Percentiles rank a stretch among this genome's conserved stretches.
phyloP scores from a whole-genome alignment of 1,284 basidiomycete genomes.

The Cerrena zonata region DNA sequence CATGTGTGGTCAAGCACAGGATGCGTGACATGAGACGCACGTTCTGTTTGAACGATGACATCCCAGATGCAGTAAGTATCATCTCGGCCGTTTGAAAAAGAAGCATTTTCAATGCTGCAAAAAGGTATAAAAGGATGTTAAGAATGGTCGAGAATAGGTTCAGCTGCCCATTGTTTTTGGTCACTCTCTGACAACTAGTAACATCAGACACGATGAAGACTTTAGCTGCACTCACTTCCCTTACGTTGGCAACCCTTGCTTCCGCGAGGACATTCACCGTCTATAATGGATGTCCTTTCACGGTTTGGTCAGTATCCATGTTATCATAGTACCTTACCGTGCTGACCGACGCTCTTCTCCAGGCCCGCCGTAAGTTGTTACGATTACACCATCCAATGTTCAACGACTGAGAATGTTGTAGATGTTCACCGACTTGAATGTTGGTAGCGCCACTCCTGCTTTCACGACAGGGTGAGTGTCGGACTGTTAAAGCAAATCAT shows the following conservation, averaged over 20 bases:
- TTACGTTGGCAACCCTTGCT: slow-evolving; percentile 11
- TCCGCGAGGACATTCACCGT: slow-evolving; percentile 24
- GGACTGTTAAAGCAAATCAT: not conserved
- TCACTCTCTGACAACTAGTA: too few species aligned
- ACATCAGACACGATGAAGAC: slow-evolving; percentile 15
- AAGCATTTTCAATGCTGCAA: too few species aligned
- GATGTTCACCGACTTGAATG: slow-evolving; percentile 31
- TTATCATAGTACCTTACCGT: slow-evolving; percentile 17
- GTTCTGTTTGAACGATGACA: not conserved
- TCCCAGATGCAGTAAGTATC: not conserved
- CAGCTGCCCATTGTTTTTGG: too few species aligned
- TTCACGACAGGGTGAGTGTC: slow-evolving; percentile 28
- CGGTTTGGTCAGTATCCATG: slow-evolving; percentile 26
- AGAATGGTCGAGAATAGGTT: not conserved
- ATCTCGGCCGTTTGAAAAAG: not conserved
- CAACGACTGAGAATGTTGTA: slow-evolving; percentile 2
- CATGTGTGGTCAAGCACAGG: not conserved
- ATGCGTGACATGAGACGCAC: too few species aligned
- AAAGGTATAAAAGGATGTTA: slow-evolving; percentile 1
- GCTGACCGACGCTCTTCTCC: slow-evolving; percentile 6
- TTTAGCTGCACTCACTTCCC: slow-evolving; percentile 7
- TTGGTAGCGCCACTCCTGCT: slow-evolving; percentile 22
- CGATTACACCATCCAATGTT: not conserved
- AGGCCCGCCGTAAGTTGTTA: slow-evolving; percentile 29
- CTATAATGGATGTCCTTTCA: slow-evolving; percentile 27